phyloP scores from a whole-genome alignment of 352 stramenopile genomes.

The Phytophthora capsici region DNA sequence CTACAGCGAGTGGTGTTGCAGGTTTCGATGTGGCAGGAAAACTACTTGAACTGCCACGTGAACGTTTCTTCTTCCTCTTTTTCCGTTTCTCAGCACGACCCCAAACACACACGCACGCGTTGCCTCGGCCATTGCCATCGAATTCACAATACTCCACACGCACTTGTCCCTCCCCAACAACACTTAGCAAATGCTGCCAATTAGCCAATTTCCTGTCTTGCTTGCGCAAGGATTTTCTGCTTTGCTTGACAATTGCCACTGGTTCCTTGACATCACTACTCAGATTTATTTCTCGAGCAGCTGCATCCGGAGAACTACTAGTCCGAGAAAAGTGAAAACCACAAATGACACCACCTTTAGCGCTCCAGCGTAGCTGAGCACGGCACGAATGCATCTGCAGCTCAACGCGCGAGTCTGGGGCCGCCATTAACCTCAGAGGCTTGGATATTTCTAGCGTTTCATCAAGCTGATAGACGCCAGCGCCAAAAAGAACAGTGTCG shows the following conservation, averaged over 20 bases:
- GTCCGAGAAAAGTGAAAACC: constrained; percentile 69
- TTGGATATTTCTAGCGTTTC: constrained; percentile 54
- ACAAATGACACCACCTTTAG: constrained; percentile 62
- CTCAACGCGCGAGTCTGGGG: constrained; percentile 68
- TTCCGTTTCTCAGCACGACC: constrained; percentile 42
- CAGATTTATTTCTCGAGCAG: constrained; percentile 22
- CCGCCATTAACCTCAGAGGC: constrained; percentile 54
- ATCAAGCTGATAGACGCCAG: constrained; percentile 69
- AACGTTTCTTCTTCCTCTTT: constrained; percentile 23
- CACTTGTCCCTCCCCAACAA: constrained; percentile 49
- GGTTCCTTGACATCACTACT: constrained; percentile 20
- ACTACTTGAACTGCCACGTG: not conserved
- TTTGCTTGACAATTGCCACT: constrained; percentile 17
- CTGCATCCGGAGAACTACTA: constrained; percentile 20
- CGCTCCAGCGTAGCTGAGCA: constrained; percentile 64
- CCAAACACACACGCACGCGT: constrained; percentile 69
- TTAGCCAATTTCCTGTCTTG: constrained; percentile 32
- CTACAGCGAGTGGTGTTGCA: constrained; percentile 7
- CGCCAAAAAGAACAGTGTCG: constrained; percentile 69
- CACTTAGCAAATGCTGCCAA: constrained; percentile 72
- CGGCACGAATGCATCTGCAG: constrained; percentile 61
- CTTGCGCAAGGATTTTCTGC: constrained; percentile 19
- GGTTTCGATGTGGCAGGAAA: not conserved
- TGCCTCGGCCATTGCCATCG: constrained; percentile 65
- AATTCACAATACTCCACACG: constrained; percentile 75